Evolutionary conservation across 2,329 filamentous ascomycete genomes (phyloP), one percentile per base, ranked within the genome.

Genomic region (Capronia epimyces): DNA sequence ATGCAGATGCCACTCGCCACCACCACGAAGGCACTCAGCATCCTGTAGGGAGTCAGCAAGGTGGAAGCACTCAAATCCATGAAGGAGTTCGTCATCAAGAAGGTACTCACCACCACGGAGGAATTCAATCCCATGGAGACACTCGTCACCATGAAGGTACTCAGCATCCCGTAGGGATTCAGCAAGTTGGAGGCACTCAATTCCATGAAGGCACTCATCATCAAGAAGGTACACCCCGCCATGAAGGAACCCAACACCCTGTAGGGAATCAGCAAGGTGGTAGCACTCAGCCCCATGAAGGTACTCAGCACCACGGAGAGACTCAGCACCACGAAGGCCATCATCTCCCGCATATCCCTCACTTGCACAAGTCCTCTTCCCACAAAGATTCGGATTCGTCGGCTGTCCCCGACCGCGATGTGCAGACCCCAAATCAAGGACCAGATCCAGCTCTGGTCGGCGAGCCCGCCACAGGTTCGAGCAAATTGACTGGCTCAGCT

Each of bases 401-500:
- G 27, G 13, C 18, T 13, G 50, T 44, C 9, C 32, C 46, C 2
- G 18, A 27, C 27, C 13, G 15, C 16, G 24, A 50, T 15, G 27
- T 39, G 18, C 51, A 55, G 18, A 49, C 42, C 25, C 31, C 51
- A 13, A 27, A 43, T 6, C 51, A 55, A 41, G 54, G 52, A 13
- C 37, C 49, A 6, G 58, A 63, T 44, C 58, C 58, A 39, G 46
- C 54, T 20, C 25, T 60, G 16, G 43, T 56, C n/a, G 50, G 49
- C 32, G 43, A 52, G 15, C 34, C 15, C 7, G 15, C 34, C 18
- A 18, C 53, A 31, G 46, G 52, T 20, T 20, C 43, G 8, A 34
- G 32, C 21, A 60, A 60, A 32, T 31, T 59, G 27, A 53, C 52
- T 7, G 59, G 59, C 41, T 48, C 46, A 7, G 59, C 42, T 18